phyloP scores from a whole-genome alignment of 139 green algal species.

The Prasinococcaceae sp. region DNA sequence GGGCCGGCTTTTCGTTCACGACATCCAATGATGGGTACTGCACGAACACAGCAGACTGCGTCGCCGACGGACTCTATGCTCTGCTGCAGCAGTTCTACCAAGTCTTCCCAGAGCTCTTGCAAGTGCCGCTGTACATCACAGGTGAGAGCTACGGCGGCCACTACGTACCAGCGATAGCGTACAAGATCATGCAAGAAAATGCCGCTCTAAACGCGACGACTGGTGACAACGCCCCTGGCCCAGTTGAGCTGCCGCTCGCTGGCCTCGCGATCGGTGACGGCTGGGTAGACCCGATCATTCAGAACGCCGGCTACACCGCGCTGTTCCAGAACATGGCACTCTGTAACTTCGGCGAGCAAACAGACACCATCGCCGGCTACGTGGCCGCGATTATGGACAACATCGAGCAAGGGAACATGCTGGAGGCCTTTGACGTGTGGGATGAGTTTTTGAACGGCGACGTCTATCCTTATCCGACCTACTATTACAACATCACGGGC shows the following conservation, averaged over 20 bases:
- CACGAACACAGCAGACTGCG: background rate
- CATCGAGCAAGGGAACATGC: background rate
- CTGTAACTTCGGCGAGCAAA: background rate
- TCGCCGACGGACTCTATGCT: background rate
- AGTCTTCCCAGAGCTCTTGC: background rate
- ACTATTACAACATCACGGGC: constrained; percentile 3
- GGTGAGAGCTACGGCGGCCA: constrained; percentile 1
- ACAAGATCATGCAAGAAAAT: background rate
- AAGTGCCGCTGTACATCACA: background rate
- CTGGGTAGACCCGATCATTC: background rate
- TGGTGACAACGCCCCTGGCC: too few species aligned
- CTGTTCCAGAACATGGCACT: background rate
- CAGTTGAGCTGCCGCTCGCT: background rate
- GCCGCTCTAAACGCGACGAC: too few species aligned
- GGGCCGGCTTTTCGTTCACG: background rate
- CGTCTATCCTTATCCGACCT: background rate
- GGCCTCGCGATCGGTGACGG: background rate
- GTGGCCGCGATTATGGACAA: background rate
- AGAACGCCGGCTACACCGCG: background rate
- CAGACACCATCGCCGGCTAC: background rate
- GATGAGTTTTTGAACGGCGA: constrained; percentile 6
- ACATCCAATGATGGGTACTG: background rate
- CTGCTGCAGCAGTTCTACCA: background rate
- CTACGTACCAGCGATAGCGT: background rate
- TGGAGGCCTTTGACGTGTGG: background rate